Evolutionary conservation across 441 rosid species (phyloP).

Genomic region (Populus trichocarpa): DNA sequence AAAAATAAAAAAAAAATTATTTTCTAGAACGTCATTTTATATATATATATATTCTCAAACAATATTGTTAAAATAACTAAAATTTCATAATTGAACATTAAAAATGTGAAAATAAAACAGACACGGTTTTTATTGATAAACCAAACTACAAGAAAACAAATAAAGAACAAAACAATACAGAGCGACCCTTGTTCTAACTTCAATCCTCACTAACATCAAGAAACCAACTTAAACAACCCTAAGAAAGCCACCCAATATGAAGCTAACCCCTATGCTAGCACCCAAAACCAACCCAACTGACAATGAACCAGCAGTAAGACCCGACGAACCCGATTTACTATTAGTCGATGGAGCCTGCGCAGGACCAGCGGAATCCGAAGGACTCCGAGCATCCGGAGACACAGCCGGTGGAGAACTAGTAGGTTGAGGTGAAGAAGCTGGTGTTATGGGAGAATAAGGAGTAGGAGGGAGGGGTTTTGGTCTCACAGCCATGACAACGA

Average conservation of each 20-base stretch:
- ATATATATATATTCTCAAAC: background rate
- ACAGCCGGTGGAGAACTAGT: constrained; percentile 4
- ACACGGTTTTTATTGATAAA: background rate
- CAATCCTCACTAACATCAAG: background rate
- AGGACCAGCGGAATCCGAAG: constrained; percentile 9
- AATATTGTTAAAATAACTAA: background rate
- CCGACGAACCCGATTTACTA: constrained; percentile 26
- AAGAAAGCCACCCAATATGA: constrained; percentile 21
- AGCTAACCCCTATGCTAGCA: constrained; percentile 15
- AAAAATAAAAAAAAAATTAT: too few species aligned
- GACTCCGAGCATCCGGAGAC: constrained; percentile 11
- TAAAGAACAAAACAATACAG: background rate
- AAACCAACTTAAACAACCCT: constrained; percentile 8
- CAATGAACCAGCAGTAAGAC: constrained; percentile 13
- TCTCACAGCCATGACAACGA: constrained; percentile 55
- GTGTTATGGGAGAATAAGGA: constrained; percentile 27
- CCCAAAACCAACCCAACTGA: constrained; percentile 23
- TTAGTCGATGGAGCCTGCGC: constrained; percentile 24
- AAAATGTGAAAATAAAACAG: background rate
- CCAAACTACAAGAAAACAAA: background rate
- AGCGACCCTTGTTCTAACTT: background rate
- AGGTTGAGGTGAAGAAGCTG: constrained; percentile 25
- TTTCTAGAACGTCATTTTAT: too few species aligned
- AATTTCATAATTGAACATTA: background rate
- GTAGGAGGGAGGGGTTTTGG: constrained; percentile 25